Evolutionary conservation across 1,284 basidiomycete species (phyloP), one percentile per base, ranked within the genome.

Genomic region (Malassezia caprae): DNA sequence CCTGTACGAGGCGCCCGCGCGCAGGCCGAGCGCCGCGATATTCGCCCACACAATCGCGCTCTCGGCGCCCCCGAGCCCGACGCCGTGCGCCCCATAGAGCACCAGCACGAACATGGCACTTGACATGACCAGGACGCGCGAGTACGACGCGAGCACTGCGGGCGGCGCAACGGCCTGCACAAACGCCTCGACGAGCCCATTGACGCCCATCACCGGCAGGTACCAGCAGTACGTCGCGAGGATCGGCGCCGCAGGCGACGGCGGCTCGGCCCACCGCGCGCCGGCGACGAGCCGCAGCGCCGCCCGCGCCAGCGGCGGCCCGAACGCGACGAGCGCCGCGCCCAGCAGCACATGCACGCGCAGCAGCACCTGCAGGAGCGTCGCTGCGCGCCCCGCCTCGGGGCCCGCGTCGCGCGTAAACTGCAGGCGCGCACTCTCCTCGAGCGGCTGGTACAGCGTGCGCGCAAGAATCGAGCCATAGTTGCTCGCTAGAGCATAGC

Each of bases 401-500:
- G n/a, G 8, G 37, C 17, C 35, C 12, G 28, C 15, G 46, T 11
- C 15, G 4, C 4, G 40, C 30, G 55, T 30, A 15, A 74, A 66
- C 11, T 63, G 57, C 37, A 74, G 49, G 0, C 72, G 60, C 10
- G 58, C 41, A 2, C 65, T 67, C 41, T 74, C 72, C 39, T 74
- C 72, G 10, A 74, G 30, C 6, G 72, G 72, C 53, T 72, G 68
- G 44, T 72, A 73, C n/a, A 73, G 47, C 13, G 71, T 65, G 7
- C 72, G 56, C 11, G 67, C 67, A 3, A 72, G 52, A 5, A 74
- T 53, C 6, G 68, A 70, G 45, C 67, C 72, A 44, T 73, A 74
- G 58, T 73, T 73, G 32, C 60, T 63, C 2, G 71, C 68, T 11
- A 74, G 60, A 3, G 72, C 72, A 48, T 74, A 74, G 8, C 68